These are phyloP conservation scores for Paulownia fortunei DNA, from an alignment of 257 asterid genomes.

Conservation along the genomic window DNA sequence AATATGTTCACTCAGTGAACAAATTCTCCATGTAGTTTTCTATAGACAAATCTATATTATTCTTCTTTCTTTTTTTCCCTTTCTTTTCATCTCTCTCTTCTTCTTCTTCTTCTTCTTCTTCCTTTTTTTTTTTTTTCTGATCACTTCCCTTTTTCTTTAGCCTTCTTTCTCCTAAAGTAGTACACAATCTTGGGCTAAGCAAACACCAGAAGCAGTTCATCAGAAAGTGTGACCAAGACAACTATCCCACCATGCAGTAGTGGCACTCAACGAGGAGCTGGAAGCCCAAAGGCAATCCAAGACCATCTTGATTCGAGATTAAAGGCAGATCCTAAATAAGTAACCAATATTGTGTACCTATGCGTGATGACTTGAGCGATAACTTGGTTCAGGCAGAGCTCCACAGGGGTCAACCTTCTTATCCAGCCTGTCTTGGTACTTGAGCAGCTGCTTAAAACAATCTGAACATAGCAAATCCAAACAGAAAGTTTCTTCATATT, in stretches of 20 bases:
- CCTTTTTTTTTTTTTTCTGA: neutral
- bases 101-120: neutral
- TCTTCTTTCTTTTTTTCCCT: neutral
- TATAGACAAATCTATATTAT: neutral
- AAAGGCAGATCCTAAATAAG: neutral
- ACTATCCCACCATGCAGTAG: neutral
- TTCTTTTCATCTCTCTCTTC: neutral
- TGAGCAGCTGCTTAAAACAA: constrained; percentile 49
- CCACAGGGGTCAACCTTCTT: constrained; percentile 29
- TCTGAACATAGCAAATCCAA: constrained; percentile 71
- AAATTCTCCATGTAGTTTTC: neutral
- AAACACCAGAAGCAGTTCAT: constrained; percentile 14
- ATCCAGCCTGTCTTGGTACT: constrained; percentile 37
- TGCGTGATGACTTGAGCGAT: neutral
- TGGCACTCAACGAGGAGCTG: neutral
- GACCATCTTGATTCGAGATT: constrained; percentile 8
- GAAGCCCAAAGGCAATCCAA: constrained; percentile 26
- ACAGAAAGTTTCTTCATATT: constrained; percentile 73
- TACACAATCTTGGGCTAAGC: neutral
- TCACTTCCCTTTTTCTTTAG: neutral
- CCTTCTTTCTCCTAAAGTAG: neutral
- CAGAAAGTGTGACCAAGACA: constrained; percentile 20
- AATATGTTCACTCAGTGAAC: neutral
- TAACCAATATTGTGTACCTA: neutral
- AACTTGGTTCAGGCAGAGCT: neutral